Evolutionary conservation across 2,329 filamentous ascomycete species (phyloP).

Genomic region (Phialophora tarda): DNA sequence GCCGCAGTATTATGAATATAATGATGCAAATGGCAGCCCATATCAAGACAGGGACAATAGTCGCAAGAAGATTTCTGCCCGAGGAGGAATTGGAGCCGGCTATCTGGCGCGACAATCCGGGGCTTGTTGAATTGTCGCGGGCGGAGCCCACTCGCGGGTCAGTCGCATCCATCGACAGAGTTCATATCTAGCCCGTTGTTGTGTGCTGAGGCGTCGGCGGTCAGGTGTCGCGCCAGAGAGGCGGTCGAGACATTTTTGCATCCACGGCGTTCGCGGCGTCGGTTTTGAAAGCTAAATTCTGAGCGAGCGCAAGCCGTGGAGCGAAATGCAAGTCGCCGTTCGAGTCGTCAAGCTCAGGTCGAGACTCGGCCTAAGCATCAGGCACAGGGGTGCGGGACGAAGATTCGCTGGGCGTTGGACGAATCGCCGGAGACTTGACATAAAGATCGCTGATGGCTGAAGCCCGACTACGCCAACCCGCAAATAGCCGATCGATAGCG

Average conservation of each 20-base stretch:
- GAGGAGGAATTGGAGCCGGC: constrained; percentile 51
- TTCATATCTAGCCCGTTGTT: neutral
- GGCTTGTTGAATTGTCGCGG: constrained; percentile 50
- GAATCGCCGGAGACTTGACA: neutral
- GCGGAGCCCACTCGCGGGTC: constrained; percentile 55
- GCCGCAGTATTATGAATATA: constrained; percentile 59
- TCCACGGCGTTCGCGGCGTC: neutral
- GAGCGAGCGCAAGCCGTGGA: neutral
- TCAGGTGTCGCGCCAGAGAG: neutral
- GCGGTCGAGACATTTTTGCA: neutral
- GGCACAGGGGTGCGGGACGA: neutral
- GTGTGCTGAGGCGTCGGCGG: neutral
- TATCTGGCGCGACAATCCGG: constrained; percentile 47
- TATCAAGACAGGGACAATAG: constrained; percentile 60
- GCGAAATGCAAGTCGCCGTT: neutral
- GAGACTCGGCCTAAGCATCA: neutral
- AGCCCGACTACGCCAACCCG: neutral
- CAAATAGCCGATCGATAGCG: neutral
- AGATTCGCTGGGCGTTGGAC: neutral
- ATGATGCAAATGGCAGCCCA: constrained; percentile 57
- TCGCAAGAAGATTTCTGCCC: constrained; percentile 53
- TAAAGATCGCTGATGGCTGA: neutral
- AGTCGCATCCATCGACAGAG: constrained; percentile 17
- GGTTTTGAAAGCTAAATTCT: neutral
- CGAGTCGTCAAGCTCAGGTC: neutral